Base-by-base conservation (phyloP, 129 eudicot genomes). In the Cynara cardunculus region DNA sequence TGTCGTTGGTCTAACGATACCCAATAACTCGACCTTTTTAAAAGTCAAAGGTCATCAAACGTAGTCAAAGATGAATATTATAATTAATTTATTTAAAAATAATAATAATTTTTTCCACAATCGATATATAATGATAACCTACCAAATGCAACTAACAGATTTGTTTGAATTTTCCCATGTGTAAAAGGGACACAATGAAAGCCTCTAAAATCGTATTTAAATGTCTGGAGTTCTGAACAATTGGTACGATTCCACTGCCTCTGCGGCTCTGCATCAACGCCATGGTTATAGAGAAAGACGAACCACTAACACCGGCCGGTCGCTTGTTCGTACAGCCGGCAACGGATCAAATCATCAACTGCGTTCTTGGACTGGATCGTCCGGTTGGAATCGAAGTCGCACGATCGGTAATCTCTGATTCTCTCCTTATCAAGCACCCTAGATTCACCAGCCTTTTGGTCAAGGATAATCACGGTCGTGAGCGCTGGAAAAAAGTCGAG, bases 301-400 rank as follows among this genome's bases (percentile, higher is more conserved):
- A 91, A 72, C 96, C 96, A 3, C 84, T 91, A 59, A 78, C 94
- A 2, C 98, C 98, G 26, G 85, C 91, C 32, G 93, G 98, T 68
- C 89, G 94, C 28, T 68, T 93, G 35, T 90, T 89, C 84, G 78
- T 89, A 3, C 88, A 84, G 71, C 94, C 94, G 19, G 79, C 74
- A 12, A 90, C 75, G 22, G 59, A 84, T 76, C 90, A 80, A 67
- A 81, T 90, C 78, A 89, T 93, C 77, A 82, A 84, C 84, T 90
- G 91, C 73, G 86, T 80, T 39, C 71, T 92, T 65, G 89, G 86
- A 25, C 27, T 78, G 2, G 82, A 83, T 21, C 37, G 83, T 62
- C 91, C 90, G 0, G 78, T 90, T 59, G 83, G 82, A 61, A 22
- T 81, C 32, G 89, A 83, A 0, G 26, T 78, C 31, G 69, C 75